Base-by-base conservation (phyloP, 169 alveolate genomes). In the Babesia ovis region DNA sequence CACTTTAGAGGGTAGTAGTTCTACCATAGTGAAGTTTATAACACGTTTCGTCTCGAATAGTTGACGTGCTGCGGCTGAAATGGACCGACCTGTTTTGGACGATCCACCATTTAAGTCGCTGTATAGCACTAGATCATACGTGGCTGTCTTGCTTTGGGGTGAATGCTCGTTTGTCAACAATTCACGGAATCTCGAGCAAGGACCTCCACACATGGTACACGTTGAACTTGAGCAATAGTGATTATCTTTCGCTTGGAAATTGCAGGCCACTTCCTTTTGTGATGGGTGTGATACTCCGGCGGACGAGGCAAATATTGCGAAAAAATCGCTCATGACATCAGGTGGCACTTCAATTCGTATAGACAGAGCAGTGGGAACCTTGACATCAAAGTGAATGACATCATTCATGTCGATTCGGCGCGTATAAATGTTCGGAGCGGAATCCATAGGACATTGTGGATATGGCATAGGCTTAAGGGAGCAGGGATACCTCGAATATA, bases 71-170 rank as follows among this genome's bases (percentile, higher is more conserved):
- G 85, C 35, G 22, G 68, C 71, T 2, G 85, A 76, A 23, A 60
- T 64, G 43, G 53, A 31, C 12, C 71, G 46, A 11, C 85, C 85
- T 11, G 43, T 66, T 27, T 76, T 76, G 9, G 85, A 76, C 35
- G 37, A 20, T 0, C 85, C 85, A 8, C 85, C 85, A 31, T 76
- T 64, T 48, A 76, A 23, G 45, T 76, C 85, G 27, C 85, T 76
- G 62, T 50, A 76, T 2, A 76, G 46, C 25, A 56, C 37, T 22
- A 62, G 53, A 20, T 64, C 71, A 43, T 57, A 76, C 23, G 35
- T 42, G 35, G 32, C 51, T 0, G 42, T 46, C 39, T 18, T 32
- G 51, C 22, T 18, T 16, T 67, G 76, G 32, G 45, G 22, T 2
- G 31, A 53, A 12, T 29, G 54, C 55, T 60, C 61, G 20, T n/a